Evolutionary conservation across 164 flowering plant species (phyloP).

Genomic region (Tetracentron sinense): DNA sequence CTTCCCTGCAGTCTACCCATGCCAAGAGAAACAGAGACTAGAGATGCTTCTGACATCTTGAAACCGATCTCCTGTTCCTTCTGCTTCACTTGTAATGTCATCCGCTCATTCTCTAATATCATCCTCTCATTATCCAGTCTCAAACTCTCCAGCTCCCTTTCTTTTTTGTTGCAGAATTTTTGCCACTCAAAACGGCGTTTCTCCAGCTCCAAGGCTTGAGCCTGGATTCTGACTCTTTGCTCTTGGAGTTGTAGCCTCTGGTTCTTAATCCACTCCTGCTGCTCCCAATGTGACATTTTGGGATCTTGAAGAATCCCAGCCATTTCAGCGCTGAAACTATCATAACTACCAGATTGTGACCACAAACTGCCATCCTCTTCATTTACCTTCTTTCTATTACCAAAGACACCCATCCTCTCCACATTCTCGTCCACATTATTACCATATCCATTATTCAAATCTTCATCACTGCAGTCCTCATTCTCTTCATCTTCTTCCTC

Average conservation of each 20-base stretch:
- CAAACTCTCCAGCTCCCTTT: constrained; percentile 51
- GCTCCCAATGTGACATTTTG: constrained; percentile 30
- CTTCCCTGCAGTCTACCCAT: constrained; percentile 28
- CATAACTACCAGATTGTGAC: constrained; percentile 12
- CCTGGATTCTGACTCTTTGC: constrained; percentile 34
- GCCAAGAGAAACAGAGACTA: constrained; percentile 19
- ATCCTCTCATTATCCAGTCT: constrained; percentile 56
- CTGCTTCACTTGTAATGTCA: constrained; percentile 42
- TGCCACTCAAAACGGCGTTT: constrained; percentile 51
- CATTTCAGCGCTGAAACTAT: constrained; percentile 28
- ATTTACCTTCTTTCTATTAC: constrained; percentile 15
- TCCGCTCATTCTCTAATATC: constrained; percentile 46
- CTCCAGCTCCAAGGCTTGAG: constrained; percentile 48
- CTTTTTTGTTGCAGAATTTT: constrained; percentile 51
- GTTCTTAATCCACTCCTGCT: constrained; percentile 39
- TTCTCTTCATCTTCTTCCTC: constrained; percentile 36
- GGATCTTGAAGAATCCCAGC: constrained; percentile 31
- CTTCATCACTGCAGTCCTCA: constrained; percentile 34
- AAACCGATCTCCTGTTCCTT: constrained; percentile 32
- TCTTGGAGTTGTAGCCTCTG: constrained; percentile 35
- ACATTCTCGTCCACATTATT: constrained; percentile 17
- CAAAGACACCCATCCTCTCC: constrained; percentile 17
- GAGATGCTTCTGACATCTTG: constrained; percentile 26
- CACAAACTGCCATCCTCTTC: constrained; percentile 19
- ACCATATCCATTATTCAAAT: constrained; percentile 26